These are phyloP conservation scores for Annulohypoxylon bovei DNA, from an alignment of 495 filamentous ascomycete genomes.

Conservation along the genomic window DNA sequence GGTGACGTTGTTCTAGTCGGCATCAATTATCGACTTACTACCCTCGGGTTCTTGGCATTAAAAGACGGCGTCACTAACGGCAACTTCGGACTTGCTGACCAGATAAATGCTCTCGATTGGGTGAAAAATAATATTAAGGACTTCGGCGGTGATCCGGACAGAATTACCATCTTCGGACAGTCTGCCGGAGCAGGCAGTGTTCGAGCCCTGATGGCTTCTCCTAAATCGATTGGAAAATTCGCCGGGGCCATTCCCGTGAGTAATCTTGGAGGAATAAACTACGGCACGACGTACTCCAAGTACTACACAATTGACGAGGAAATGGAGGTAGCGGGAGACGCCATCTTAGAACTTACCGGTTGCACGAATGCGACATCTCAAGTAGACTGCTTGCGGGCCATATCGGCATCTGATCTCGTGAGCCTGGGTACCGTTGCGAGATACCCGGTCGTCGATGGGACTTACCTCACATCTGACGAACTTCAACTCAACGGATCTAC, in stretches of 20 bases:
- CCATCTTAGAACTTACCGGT: constrained; percentile 54
- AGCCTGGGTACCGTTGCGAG: constrained; percentile 44
- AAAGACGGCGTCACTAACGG: constrained; percentile 60
- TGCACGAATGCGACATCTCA: constrained; percentile 55
- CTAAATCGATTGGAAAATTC: constrained; percentile 61
- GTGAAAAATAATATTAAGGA: constrained; percentile 65
- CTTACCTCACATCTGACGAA: constrained; percentile 50
- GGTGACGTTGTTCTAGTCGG: constrained; percentile 68
- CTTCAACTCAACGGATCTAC: constrained; percentile 46
- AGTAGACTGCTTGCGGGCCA: constrained; percentile 58
- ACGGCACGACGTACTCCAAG: constrained; percentile 55
- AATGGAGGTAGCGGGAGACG: constrained; percentile 47
- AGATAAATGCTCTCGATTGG: constrained; percentile 72
- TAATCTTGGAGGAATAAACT: constrained; percentile 60
- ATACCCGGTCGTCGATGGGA: constrained; percentile 60
- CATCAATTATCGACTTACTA: constrained; percentile 71
- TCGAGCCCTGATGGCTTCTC: constrained; percentile 62
- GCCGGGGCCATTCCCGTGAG: constrained; percentile 59
- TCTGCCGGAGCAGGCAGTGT: constrained; percentile 65
- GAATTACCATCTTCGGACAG: constrained; percentile 68
- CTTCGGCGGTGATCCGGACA: constrained; percentile 70
- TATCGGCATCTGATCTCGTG: constrained; percentile 49
- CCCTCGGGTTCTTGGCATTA: constrained; percentile 68
- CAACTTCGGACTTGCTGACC: constrained; percentile 65
- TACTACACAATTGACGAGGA: constrained; percentile 61